Evolutionary conservation across 2,329 filamentous ascomycete species (phyloP), one percentile per base, ranked within the genome.

Genomic region (Colletotrichum paranaense): DNA sequence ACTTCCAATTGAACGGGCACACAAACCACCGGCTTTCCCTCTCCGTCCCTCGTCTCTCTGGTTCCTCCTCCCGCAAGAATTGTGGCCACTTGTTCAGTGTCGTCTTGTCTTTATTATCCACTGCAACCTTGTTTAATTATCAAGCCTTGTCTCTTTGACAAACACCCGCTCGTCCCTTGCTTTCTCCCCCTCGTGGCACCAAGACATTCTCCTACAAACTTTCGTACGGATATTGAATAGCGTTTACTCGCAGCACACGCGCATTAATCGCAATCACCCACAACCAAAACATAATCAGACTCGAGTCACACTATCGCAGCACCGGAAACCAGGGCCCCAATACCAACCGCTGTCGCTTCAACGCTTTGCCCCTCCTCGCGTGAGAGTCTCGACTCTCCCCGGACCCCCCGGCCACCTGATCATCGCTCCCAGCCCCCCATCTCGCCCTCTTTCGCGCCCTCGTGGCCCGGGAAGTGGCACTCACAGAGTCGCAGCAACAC

Each of bases 381-480:
- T 35, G 32, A 16, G 38, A 42, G 38, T 42, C 38, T 42, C 38
- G 38, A 42, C 38, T 42, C 24, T 24, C 16, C 42, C 60, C 59
- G 28, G 26, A 12, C 11, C 32, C 32, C 59, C 42, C 11, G 19
- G 12, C 26, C 26, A 12, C 42, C 42, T 49, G 42, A 49, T 5
- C 52, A 26, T 24, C 52, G 24, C 49, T 16, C 52, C 24, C 22
- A 26, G 24, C 52, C 22, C 52, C 42, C n/a, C 26, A 7, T 32
- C 26, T 52, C 60, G 19, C 28, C 42, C 22, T 16, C 26, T 52
- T 62, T 52, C 49, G 19, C 42, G 60, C 24, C 46, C 62, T 55
- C 35, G 62, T 65, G 32, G 62, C 52, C 62, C 53, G 53, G 60
- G 42, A 49, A 49, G 42, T 49, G 42, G 42, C 42, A 49, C 42